Evolutionary conservation across 106 monocot genomes (phyloP).

Genomic region (Platanthera zijinensis): DNA sequence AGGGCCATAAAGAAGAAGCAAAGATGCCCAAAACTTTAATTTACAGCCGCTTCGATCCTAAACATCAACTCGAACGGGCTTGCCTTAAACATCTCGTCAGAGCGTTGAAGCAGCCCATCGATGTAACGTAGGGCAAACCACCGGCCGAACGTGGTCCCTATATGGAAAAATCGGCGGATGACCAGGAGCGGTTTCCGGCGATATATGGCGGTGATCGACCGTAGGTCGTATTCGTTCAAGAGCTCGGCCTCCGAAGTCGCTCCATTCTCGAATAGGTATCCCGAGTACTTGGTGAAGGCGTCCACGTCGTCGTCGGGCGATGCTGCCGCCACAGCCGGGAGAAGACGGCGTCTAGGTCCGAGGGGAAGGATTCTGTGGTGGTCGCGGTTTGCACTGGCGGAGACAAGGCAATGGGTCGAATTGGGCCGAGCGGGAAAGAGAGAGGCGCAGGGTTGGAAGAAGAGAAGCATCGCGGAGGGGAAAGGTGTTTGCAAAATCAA

Average conservation of each 20-base stretch:
- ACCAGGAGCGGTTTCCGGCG: conserved; percentile 67
- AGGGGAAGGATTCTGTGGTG: neutral
- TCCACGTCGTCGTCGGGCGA: conserved; percentile 41
- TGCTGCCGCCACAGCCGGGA: neutral
- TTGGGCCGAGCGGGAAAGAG: conserved; percentile 13
- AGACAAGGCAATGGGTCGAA: neutral
- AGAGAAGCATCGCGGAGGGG: conserved; percentile 2
- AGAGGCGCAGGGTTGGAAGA: neutral
- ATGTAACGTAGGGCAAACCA: conserved; percentile 69
- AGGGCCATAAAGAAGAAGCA: neutral
- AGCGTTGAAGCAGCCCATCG: conserved; percentile 50
- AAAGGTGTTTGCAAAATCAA: neutral
- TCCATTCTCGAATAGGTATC: conserved; percentile 76
- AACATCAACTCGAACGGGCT: neutral
- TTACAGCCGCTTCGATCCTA: neutral
- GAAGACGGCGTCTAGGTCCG: neutral
- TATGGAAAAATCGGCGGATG: conserved; percentile 62
- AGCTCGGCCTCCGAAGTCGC: conserved; percentile 57
- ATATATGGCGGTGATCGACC: conserved; percentile 51
- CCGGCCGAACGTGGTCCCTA: conserved; percentile 49
- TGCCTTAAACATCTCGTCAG: conserved; percentile 89
- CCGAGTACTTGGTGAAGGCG: conserved; percentile 91
- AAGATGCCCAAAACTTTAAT: neutral
- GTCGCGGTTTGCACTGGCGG: neutral
- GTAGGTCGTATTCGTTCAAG: conserved; percentile 42